Evolutionary conservation across 805 yeast species (phyloP).

Genomic region (Metschnikowia aberdeeniae): DNA sequence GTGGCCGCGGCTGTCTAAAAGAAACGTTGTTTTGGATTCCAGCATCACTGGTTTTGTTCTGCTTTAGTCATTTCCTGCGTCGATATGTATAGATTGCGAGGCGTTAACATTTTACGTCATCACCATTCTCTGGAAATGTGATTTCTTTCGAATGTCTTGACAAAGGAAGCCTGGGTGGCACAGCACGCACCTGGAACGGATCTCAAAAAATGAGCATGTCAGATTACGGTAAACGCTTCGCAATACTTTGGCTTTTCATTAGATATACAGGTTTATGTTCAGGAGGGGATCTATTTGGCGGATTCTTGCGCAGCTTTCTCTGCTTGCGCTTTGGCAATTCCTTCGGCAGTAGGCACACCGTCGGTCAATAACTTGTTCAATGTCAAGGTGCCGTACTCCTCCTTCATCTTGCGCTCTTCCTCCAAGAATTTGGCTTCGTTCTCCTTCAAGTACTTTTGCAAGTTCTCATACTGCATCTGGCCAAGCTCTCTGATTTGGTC

Average conservation of each 20-base stretch:
- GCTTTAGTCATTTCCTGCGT: too few species aligned
- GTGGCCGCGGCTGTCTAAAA: too few species aligned
- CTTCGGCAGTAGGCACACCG: slow-evolving; percentile 75
- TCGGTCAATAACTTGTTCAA: slow-evolving; percentile 82
- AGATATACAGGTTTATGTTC: slow-evolving; percentile 9
- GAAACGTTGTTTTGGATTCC: too few species aligned
- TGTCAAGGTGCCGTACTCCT: slow-evolving; percentile 75
- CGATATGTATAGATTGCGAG: too few species aligned
- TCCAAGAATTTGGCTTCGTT: slow-evolving; percentile 66
- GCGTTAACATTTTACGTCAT: too few species aligned
- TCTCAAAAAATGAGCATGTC: too few species aligned
- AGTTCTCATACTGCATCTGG: slow-evolving; percentile 78
- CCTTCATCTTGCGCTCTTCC: slow-evolving; percentile 84
- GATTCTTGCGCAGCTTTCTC: slow-evolving; percentile 24
- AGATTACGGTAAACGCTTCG: too few species aligned
- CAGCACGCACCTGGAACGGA: too few species aligned
- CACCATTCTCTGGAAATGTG: too few species aligned
- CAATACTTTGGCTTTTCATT: not conserved
- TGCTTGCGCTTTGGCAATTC: slow-evolving; percentile 42
- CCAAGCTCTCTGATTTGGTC: slow-evolving; percentile 90
- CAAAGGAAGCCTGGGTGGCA: too few species aligned
- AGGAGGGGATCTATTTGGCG: slow-evolving; percentile 2
- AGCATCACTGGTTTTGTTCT: too few species aligned
- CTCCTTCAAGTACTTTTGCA: slow-evolving; percentile 59
- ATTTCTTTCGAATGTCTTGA: too few species aligned